phyloP scores from a whole-genome alignment of 192 early-diverging fungal species.

The Nowakowskiella sp. region DNA sequence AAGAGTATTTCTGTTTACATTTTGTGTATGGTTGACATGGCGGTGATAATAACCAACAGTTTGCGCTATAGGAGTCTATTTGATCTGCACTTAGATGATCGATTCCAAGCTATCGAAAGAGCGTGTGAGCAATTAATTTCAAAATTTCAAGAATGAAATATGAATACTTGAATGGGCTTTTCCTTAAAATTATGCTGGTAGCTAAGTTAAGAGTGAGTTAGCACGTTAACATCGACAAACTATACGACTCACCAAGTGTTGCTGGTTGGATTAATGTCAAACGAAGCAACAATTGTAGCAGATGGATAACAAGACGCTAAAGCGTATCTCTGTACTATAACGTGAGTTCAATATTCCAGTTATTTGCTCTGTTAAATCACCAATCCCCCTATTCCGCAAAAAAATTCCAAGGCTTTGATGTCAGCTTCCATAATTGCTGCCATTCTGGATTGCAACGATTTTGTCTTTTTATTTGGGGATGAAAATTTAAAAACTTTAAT shows the following conservation, averaged over 20 bases:
- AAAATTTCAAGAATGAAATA: not conserved
- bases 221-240: not conserved
- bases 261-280: constrained; percentile 90
- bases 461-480: too few relatives aligned
- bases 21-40: constrained; percentile 71
- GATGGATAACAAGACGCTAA: constrained; percentile 52
- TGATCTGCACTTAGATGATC: constrained; percentile 37
- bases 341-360: constrained; percentile 1
- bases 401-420: constrained; percentile 57
- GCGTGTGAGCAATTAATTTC: not conserved
- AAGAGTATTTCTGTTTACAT: constrained; percentile 15
- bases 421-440: not conserved
- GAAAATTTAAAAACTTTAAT: too few relatives aligned
- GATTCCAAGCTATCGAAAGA: constrained; percentile 30
- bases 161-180: constrained; percentile 18
- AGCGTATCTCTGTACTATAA: constrained; percentile 34
- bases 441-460: too few relatives aligned
- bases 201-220: constrained; percentile 4
- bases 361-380: constrained; percentile 5
- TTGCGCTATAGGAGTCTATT: constrained; percentile 55
- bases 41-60: constrained; percentile 85
- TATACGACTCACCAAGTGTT: constrained; percentile 39
- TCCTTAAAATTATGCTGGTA: constrained; percentile 39
- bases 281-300: constrained; percentile 68
- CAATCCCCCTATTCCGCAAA: constrained; percentile 62